Base-by-base conservation (phyloP, 2,329 filamentous ascomycete genomes). In the Aureobasidium sp. region DNA sequence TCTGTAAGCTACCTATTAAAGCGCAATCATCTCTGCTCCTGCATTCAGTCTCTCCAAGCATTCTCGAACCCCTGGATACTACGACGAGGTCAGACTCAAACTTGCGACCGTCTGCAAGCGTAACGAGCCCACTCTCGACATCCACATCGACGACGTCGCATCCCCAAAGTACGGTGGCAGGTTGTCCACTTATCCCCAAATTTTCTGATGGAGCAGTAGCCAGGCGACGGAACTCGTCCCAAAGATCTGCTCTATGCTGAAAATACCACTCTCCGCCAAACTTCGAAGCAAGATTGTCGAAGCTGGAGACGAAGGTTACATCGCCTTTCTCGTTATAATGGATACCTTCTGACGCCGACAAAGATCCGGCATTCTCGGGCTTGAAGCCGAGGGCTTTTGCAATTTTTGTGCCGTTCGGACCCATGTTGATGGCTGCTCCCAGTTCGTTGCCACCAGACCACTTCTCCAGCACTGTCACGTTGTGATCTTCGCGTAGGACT, bases 391-490 rank as follows among this genome's bases (percentile, higher is more conserved):
- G 18, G 3, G 59, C 33, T 6, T 55, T 58, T 9, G 18, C 16
- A 23, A 55, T 56, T n/a, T 53, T 42, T 1, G 38, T 20, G 4
- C 36, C 64, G 9, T 48, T 66, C 9, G 64, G 64, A 8, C 64
- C 64, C 11, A 66, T 31, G 13, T 59, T 59, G 27, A 62, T 25
- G n/a, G 64, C 64, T 25, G 58, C 59, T 31, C 64, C 59, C 20
- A 43, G 40, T 15, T 66, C 64, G 15, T 27, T 36, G 7, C 38
- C 36, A 18, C 50, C 38, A 3, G 16, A 18, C 25, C 47, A 51
- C 23, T 42, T 55, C 10, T 66, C 64, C n/a, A 61, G 27, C 7
- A 66, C 50, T 6, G 64, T 63, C 27, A 66, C 64, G 23, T 55
- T 36, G 50, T 66, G 64, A 13, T 40, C 16, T 27, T 62, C 59